These are phyloP conservation scores for Venturia pyrina DNA, from an alignment of 2,329 filamentous ascomycete genomes.

Conservation along the genomic window DNA sequence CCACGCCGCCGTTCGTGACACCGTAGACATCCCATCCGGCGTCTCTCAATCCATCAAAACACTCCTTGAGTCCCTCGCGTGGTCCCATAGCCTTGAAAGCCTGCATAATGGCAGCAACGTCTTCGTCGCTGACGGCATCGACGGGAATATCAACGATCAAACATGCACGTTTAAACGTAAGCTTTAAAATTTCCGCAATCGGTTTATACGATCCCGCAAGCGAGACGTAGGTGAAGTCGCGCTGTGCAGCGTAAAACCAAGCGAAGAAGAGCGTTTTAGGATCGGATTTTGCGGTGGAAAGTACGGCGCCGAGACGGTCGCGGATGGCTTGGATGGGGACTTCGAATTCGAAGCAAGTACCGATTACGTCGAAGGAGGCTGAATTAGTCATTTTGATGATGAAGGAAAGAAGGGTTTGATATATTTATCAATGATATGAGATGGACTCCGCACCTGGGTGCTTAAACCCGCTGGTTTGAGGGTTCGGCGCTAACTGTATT, in stretches of 20 bases:
- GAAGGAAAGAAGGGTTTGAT: not conserved
- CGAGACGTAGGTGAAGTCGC: not conserved
- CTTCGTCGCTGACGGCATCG: not conserved
- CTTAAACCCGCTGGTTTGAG: not conserved
- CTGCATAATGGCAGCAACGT: not conserved
- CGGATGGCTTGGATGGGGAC: not conserved
- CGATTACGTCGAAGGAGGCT: not conserved
- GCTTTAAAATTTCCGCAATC: not conserved
- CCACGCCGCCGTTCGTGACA: not conserved
- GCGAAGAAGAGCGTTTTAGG: not conserved
- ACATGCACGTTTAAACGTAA: not conserved
- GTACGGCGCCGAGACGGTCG: not conserved
- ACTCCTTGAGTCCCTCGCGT: not conserved
- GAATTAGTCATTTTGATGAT: not conserved
- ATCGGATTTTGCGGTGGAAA: not conserved
- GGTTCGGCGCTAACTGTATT: not conserved
- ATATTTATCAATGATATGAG: constrained; percentile 16
- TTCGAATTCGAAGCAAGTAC: not conserved
- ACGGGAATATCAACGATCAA: not conserved
- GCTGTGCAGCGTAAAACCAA: not conserved
- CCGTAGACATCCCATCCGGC: not conserved
- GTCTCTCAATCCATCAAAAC: not conserved
- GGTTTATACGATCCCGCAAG: not conserved
- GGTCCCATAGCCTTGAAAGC: not conserved
- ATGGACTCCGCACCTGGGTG: not conserved